A percentile compares a stretch with the other conserved stretches of the same genome.
Evolutionary conservation across 139 green algal species (phyloP).

Genomic region (Chlorella sp.): DNA sequence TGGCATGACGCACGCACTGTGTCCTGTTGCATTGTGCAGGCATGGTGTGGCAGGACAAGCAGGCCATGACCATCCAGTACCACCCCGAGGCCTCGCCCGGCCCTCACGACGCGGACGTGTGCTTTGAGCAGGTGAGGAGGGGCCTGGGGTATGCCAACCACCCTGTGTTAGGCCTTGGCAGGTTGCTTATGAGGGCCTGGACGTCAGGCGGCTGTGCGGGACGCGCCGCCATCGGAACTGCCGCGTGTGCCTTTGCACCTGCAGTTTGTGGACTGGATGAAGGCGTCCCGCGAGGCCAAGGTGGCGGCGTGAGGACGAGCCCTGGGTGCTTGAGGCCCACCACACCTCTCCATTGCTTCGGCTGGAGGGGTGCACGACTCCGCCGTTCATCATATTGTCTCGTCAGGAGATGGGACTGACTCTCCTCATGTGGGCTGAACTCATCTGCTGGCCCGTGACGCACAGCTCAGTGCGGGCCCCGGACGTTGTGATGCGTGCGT

Average conservation of each 20-base stretch:
- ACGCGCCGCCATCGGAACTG: not conserved
- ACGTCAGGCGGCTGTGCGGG: not conserved
- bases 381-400: no score
- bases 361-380: no score
- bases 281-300: no score
- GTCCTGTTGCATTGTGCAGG: no score
- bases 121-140: constrained; percentile 66
- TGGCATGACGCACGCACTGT: not conserved
- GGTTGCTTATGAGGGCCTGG: not conserved
- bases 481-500: no score
- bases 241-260: not conserved
- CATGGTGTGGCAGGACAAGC: constrained; percentile 52
- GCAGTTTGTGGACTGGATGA: not conserved
- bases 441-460: no score
- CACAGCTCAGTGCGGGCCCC: no score
- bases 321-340: no score
- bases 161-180: not conserved
- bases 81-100: constrained; percentile 96
- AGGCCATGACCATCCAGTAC: constrained; percentile 97
- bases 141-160: not conserved
- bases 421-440: no score
- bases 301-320: no score
- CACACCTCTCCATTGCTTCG: no score
- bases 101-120: constrained; percentile 94
- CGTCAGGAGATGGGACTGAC: no score